Evolutionary conservation across 257 asterid genomes (phyloP).

Genomic region (Lavandula angustifolia): DNA sequence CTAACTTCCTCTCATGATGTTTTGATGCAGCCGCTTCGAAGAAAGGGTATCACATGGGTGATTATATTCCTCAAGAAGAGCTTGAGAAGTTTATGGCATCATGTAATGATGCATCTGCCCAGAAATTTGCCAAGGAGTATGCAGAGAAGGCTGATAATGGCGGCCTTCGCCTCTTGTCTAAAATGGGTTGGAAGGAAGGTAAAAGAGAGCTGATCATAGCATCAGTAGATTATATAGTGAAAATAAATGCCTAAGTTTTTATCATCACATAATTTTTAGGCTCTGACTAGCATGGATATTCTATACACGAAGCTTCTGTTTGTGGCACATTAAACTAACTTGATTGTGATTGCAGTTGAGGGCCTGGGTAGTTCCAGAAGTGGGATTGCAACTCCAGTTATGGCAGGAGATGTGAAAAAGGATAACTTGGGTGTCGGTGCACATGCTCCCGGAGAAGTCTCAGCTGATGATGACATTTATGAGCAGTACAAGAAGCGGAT

Average conservation of each 20-base stretch:
- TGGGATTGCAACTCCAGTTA: constrained; percentile 87
- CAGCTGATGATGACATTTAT: constrained; percentile 82
- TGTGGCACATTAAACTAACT: too few species aligned
- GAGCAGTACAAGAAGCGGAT: constrained; percentile 95
- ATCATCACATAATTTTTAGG: too few species aligned
- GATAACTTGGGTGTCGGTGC: constrained; percentile 95
- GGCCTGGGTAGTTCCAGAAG: constrained; percentile 87
- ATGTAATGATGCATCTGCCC: constrained; percentile 75
- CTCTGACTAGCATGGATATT: too few species aligned
- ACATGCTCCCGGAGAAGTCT: constrained; percentile 85
- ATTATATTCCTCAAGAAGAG: constrained; percentile 88
- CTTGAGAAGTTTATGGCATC: constrained; percentile 31
- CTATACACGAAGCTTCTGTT: too few species aligned
- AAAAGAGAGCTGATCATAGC: constrained; percentile 16
- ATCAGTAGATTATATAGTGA: too few species aligned
- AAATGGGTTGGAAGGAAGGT: constrained; percentile 99
- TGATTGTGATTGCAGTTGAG: constrained; percentile 53
- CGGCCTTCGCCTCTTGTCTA: constrained; percentile 84
- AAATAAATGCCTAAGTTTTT: too few species aligned
- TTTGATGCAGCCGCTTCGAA: constrained; percentile 45
- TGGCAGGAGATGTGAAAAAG: constrained; percentile 78
- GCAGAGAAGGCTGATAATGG: constrained; percentile 90
- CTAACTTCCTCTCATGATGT: constrained; percentile 11
- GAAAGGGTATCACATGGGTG: constrained; percentile 99
- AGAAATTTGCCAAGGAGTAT: constrained; percentile 60